These are phyloP conservation scores for Quercus variabilis DNA, from an alignment of 306 rosid genomes.

Conservation along the genomic window DNA sequence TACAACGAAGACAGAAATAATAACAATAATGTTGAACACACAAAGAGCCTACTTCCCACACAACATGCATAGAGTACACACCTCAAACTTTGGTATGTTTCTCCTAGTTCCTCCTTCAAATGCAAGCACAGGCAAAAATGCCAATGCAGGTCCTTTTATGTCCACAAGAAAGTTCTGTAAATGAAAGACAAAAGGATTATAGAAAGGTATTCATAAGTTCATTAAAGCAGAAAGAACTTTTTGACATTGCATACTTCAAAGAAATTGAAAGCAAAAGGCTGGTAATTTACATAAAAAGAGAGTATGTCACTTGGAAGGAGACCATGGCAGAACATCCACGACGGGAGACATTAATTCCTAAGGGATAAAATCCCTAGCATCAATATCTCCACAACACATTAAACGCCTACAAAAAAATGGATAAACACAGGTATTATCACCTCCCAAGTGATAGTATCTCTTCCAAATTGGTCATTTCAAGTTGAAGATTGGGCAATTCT, in stretches of 20 bases:
- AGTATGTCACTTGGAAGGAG: neutral
- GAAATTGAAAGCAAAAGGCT: constrained; percentile 2
- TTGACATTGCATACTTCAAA: neutral
- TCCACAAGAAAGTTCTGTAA: constrained; percentile 88
- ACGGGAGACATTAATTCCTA: neutral
- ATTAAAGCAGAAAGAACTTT: neutral
- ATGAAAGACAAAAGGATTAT: neutral
- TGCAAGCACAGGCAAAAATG: constrained; percentile 87
- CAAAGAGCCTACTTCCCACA: neutral
- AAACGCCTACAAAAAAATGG: neutral
- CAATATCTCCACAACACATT: neutral
- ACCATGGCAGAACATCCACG: neutral
- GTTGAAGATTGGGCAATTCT: neutral
- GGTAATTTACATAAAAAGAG: neutral
- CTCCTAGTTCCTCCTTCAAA: constrained; percentile 99
- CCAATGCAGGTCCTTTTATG: constrained; percentile 84
- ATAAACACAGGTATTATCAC: neutral
- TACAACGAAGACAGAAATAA: neutral
- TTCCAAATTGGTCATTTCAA: constrained; percentile 1
- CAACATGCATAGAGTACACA: constrained; percentile 19
- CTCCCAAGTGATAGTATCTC: neutral
- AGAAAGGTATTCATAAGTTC: neutral
- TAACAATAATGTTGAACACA: neutral
- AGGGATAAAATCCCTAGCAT: neutral
- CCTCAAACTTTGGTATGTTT: constrained; percentile 94